Evolutionary conservation across 805 yeast species (phyloP).

Genomic region (Isabelozyma heimii): DNA sequence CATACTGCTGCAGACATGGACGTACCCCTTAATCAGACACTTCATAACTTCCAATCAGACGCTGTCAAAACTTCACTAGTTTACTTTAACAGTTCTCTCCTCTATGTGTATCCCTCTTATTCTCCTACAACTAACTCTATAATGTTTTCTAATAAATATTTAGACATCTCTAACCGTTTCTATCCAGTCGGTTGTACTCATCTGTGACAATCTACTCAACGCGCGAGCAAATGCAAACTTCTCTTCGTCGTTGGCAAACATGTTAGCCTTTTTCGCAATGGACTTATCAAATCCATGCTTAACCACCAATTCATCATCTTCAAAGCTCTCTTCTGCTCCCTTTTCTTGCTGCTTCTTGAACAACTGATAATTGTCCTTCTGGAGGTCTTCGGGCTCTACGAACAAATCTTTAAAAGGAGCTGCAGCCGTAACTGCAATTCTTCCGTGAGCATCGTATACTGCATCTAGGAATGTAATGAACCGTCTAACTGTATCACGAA

Average conservation of each 20-base stretch:
- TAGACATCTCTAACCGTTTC: slow-evolving; percentile 31
- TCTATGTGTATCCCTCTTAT: too few relatives aligned
- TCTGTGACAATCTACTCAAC: slow-evolving; percentile 82
- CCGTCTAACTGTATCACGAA: slow-evolving; percentile 81
- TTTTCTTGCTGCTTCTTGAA: slow-evolving; percentile 39
- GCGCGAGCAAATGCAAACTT: slow-evolving; percentile 97
- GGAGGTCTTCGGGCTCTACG: slow-evolving; percentile 72
- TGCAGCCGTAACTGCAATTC: slow-evolving; percentile 85
- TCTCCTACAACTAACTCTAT: too few relatives aligned
- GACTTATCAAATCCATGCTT: slow-evolving; percentile 75
- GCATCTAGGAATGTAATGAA: slow-evolving; percentile 96
- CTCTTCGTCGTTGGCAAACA: slow-evolving; percentile 93
- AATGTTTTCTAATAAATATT: not conserved
- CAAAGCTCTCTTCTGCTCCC: slow-evolving; percentile 38
- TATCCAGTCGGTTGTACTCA: slow-evolving; percentile 93
- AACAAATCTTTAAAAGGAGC: slow-evolving; percentile 82
- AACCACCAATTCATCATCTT: slow-evolving; percentile 62
- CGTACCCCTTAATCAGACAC: too few relatives aligned
- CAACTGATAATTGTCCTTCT: slow-evolving; percentile 44
- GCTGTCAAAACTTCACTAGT: too few relatives aligned
- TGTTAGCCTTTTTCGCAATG: slow-evolving; percentile 64
- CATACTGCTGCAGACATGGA: too few relatives aligned
- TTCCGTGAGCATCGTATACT: slow-evolving; percentile 86
- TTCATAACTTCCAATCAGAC: too few relatives aligned
- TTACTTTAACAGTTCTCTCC: too few relatives aligned